phyloP scores from a whole-genome alignment of 2,329 filamentous ascomycete species.

The Pseudogymnoascus sp. region DNA sequence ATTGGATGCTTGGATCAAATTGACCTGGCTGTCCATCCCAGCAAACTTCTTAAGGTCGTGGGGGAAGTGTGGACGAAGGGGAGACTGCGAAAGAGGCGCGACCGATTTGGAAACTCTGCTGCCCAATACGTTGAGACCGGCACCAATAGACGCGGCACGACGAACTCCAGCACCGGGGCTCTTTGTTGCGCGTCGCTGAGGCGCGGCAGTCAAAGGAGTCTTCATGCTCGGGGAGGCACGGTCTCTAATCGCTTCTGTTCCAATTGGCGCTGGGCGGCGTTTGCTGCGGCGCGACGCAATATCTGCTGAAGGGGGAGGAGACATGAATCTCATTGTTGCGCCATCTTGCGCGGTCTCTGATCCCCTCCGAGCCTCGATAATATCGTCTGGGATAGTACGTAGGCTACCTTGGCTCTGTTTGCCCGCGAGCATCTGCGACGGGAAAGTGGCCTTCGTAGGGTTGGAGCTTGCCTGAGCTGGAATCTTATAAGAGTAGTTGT shows the following conservation, averaged over 20 bases:
- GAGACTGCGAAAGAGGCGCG: slow-evolving; percentile 1
- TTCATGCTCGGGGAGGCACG: slow-evolving; percentile 1
- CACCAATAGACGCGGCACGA: slow-evolving; percentile 8
- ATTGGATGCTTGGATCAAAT: not conserved
- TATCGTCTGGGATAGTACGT: not conserved
- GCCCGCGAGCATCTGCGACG: slow-evolving; percentile 1
- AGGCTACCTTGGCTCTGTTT: not conserved
- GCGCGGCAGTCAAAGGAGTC: not conserved
- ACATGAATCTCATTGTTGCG: slow-evolving; percentile 11
- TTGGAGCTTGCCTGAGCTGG: not conserved
- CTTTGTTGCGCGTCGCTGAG: not conserved
- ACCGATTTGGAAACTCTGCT: slow-evolving; percentile 6
- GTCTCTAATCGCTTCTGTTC: not conserved
- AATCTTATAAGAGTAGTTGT: not conserved
- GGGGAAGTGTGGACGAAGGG: slow-evolving; percentile 4
- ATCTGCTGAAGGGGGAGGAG: slow-evolving; percentile 11
- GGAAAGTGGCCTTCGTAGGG: not conserved
- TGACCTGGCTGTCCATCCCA: slow-evolving; percentile 9
- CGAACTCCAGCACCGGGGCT: slow-evolving; percentile 6
- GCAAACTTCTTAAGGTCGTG: slow-evolving; percentile 4
- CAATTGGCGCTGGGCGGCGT: slow-evolving; percentile 7
- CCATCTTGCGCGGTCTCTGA: not conserved
- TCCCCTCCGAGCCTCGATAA: not conserved
- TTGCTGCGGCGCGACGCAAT: slow-evolving; percentile 12
- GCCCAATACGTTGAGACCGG: slow-evolving; percentile 7